Evolutionary conservation across 2,329 filamentous ascomycete genomes (phyloP), one percentile per base, ranked within the genome.

Genomic region (Colletotrichum sp.): DNA sequence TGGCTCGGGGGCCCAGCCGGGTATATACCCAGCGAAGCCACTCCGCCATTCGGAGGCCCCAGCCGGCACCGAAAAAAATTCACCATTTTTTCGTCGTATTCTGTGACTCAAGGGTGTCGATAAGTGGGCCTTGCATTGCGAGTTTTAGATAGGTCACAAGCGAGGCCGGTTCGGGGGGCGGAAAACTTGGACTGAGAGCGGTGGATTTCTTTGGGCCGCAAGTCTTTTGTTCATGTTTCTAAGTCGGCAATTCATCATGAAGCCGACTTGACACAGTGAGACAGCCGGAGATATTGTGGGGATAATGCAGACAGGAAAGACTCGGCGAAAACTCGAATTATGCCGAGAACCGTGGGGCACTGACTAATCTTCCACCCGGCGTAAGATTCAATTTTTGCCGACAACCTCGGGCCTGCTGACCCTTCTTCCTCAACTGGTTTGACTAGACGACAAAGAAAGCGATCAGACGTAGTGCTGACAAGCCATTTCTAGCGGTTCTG

Each of bases 41-140:
- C 68, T 73, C 71, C 68, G 71, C 43, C 55, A 33, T 38, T 73
- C 71, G 68, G 68, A 71, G 43, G 55, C 34, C n/a, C 12, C 34
- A 31, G 3, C 29, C 57, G 62, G 62, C 43, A 33, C 16, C 24
- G 16, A 29, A 31, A 63, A 34, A 34, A 58, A 33, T 51, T 62
- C 33, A 51, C 43, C 71, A 38, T 66, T 73, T 66, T 66, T 61
- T 33, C 6, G 16, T 58, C 43, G 54, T 58, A 51, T 66, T n/a
- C 62, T 62, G 21, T 71, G 71, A 71, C 62, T 73, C 68, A 66
- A 71, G 47, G 18, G 29, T 58, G 34, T 66, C 34, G 68, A 47
- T 31, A 24, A 66, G 71, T 73, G 71, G 71, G 34, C 55, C 68
- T 21, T 4, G 43, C 24, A 58, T 47, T 29, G 33, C 55, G 55